Evolutionary conservation across 2,329 filamentous ascomycete genomes (phyloP).

Genomic region (Curvularia hawaiiensis): DNA sequence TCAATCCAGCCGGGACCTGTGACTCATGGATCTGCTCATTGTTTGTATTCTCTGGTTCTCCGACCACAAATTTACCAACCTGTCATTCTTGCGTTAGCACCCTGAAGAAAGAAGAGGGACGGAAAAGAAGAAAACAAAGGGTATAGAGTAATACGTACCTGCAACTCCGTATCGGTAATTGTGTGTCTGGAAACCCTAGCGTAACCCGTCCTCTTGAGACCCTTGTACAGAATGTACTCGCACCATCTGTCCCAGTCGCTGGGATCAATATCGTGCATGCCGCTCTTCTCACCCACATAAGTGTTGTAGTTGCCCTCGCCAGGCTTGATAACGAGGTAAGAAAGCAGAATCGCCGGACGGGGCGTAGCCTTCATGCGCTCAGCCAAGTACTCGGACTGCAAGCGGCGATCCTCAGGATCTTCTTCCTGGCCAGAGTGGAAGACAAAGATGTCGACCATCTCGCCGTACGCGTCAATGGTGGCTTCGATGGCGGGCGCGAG

Average conservation of each 20-base stretch:
- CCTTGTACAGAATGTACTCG: constrained; percentile 97
- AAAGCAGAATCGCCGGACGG: constrained; percentile 82
- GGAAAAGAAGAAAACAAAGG: neutral
- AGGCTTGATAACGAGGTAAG: constrained; percentile 90
- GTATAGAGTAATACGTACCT: constrained; percentile 58
- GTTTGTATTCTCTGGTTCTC: constrained; percentile 65
- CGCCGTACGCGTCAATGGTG: constrained; percentile 91
- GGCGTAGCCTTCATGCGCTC: constrained; percentile 83
- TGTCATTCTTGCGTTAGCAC: constrained; percentile 32
- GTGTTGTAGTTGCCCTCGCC: constrained; percentile 95
- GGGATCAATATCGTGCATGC: constrained; percentile 94
- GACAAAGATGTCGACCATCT: constrained; percentile 89
- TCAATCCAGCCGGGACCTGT: constrained; percentile 74
- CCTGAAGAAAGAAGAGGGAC: neutral
- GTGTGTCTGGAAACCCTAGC: constrained; percentile 85
- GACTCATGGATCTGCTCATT: constrained; percentile 72
- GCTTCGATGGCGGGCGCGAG: constrained; percentile 95
- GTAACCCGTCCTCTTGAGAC: constrained; percentile 82
- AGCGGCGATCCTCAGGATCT: constrained; percentile 85
- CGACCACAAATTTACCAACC: constrained; percentile 91
- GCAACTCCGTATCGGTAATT: constrained; percentile 96
- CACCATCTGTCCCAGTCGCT: constrained; percentile 98
- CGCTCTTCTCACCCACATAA: constrained; percentile 82
- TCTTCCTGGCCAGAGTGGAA: constrained; percentile 99
- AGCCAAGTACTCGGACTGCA: constrained; percentile 85